phyloP scores from a whole-genome alignment of 441 rosid genomes.

The Theobroma grandiflorum region DNA sequence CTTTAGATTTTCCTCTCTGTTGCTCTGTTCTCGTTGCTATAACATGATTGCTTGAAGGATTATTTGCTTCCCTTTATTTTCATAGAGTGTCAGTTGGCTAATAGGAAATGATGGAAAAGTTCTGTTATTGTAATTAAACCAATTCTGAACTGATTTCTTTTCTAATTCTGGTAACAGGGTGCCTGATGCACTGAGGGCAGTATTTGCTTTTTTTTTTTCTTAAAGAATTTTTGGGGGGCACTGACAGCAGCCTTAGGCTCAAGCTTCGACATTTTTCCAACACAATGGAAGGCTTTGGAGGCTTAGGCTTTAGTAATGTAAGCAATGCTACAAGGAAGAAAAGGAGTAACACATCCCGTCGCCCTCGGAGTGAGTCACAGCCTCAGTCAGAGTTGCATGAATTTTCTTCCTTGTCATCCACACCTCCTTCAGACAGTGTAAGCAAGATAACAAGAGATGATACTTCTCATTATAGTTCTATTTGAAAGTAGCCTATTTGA shows the following conservation, averaged over 20 bases:
- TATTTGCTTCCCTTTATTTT: neutral
- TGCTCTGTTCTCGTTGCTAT: neutral
- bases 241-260: slow-evolving; percentile 29
- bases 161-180: neutral
- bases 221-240: neutral
- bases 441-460: slow-evolving; percentile 32
- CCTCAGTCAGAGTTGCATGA: slow-evolving; percentile 57
- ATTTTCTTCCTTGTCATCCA: slow-evolving; percentile 67
- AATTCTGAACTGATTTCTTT: neutral
- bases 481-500: slow-evolving; percentile 30
- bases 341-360: slow-evolving; percentile 71
- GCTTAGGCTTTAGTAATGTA: slow-evolving; percentile 61
- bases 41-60: neutral
- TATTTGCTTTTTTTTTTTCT: neutral
- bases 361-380: slow-evolving; percentile 75
- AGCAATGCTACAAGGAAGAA: slow-evolving; percentile 73
- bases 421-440: slow-evolving; percentile 72
- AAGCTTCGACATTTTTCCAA: slow-evolving; percentile 4
- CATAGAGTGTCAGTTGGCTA: slow-evolving; percentile 12
- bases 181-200: neutral
- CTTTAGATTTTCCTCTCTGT: neutral
- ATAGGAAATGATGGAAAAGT: neutral
- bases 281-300: slow-evolving; percentile 64
- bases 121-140: neutral
- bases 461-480: slow-evolving; percentile 24